phyloP scores from a whole-genome alignment of 1,139 yeast species.

The Yamadazyma diddensiae region DNA sequence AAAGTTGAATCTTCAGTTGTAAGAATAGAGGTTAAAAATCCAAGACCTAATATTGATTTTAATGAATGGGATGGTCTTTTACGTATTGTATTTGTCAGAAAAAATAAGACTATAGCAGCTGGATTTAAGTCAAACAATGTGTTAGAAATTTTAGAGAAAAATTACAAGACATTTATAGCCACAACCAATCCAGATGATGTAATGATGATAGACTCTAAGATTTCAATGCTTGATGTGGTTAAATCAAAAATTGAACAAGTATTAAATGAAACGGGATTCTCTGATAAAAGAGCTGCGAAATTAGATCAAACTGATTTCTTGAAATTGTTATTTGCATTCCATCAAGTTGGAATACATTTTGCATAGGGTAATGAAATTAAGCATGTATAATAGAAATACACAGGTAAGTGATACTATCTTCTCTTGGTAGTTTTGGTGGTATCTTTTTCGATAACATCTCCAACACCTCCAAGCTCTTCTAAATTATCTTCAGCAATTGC shows the following conservation, averaged over 20 bases:
- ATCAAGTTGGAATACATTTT: slow-evolving; percentile 95
- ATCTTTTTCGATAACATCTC: slow-evolving; percentile 83
- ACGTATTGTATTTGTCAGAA: slow-evolving; percentile 86
- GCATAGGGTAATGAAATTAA: slow-evolving; percentile 50
- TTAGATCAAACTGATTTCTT: slow-evolving; percentile 94
- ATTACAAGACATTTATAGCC: slow-evolving; percentile 79
- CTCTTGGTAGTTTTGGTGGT: slow-evolving; percentile 44
- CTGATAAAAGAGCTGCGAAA: slow-evolving; percentile 88
- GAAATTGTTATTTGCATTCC: slow-evolving; percentile 85
- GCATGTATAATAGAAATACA: slow-evolving; percentile 1
- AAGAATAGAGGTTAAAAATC: slow-evolving; percentile 83
- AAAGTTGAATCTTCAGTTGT: slow-evolving; percentile 97
- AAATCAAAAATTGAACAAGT: slow-evolving; percentile 64
- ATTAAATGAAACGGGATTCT: slow-evolving; percentile 70
- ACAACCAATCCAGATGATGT: slow-evolving; percentile 48
- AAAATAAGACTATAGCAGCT: slow-evolving; percentile 89
- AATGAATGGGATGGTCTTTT: slow-evolving; percentile 97
- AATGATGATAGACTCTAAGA: slow-evolving; percentile 51
- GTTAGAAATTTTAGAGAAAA: slow-evolving; percentile 80
- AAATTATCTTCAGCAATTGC: slow-evolving; percentile 83
- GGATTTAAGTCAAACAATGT: slow-evolving; percentile 86
- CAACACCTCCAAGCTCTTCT: slow-evolving; percentile 91
- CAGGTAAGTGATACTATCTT: slow-evolving; percentile 22
- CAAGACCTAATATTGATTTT: slow-evolving; percentile 89
- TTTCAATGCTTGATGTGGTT: slow-evolving; percentile 44